Percentiles rank a stretch among this genome's conserved stretches.
Evolutionary conservation across 306 rosid species (phyloP).

Genomic region (Castanea mollissima): DNA sequence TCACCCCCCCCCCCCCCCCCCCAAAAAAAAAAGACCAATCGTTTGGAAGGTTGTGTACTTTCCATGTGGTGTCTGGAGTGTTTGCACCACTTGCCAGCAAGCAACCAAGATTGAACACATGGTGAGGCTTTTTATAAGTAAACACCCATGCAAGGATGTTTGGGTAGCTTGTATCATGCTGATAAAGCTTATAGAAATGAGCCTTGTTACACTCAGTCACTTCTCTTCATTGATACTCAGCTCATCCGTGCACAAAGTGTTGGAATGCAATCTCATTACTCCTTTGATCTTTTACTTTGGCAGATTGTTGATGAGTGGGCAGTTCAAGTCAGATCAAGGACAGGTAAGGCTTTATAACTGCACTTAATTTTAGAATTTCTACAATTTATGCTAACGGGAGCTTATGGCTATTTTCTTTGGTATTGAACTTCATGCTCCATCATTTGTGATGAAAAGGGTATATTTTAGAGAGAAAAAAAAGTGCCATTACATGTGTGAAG

Average conservation of each 20-base stretch:
- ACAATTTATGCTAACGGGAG: background rate
- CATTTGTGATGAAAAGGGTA: background rate
- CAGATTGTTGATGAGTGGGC: conserved; percentile 93
- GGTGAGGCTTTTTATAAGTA: conserved; percentile 21
- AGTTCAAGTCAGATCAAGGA: conserved; percentile 67
- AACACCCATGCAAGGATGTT: conserved; percentile 18
- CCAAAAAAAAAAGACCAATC: background rate
- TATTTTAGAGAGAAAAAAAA: background rate
- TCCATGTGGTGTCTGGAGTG: conserved; percentile 49
- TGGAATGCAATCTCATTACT: background rate
- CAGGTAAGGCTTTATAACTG: conserved; percentile 42
- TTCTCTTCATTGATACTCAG: background rate
- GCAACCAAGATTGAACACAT: conserved; percentile 47
- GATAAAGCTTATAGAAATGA: background rate
- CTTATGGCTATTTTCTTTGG: background rate
- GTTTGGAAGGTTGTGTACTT: conserved; percentile 45
- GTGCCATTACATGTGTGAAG: background rate
- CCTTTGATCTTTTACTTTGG: conserved; percentile 18
- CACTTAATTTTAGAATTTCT: conserved; percentile 12
- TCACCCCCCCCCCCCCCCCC: too few species aligned
- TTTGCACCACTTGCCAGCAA: conserved; percentile 59
- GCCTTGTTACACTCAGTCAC: conserved; percentile 17
- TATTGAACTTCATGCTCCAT: conserved; percentile 11
- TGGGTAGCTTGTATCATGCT: conserved; percentile 29
- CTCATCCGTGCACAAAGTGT: background rate